phyloP scores from a whole-genome alignment of 2,329 filamentous ascomycete species.

The Venturia asperata region DNA sequence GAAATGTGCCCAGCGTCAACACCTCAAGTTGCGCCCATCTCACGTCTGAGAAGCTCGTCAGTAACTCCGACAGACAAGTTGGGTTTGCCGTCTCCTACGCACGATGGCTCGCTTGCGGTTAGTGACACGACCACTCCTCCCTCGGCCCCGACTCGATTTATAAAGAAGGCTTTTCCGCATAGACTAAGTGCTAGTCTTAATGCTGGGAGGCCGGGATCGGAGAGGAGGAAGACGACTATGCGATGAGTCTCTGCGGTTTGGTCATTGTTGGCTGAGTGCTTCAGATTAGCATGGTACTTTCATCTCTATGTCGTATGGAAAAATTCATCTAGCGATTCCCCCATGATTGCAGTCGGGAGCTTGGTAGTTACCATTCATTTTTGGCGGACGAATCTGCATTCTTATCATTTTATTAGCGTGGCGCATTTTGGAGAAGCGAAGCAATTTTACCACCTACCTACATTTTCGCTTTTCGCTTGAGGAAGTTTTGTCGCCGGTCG shows the following conservation, averaged over 20 bases:
- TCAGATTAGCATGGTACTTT: background rate
- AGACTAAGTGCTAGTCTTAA: background rate
- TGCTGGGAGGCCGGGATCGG: background rate
- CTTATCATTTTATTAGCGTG: constrained; percentile 2
- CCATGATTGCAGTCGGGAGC: background rate
- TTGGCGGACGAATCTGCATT: background rate
- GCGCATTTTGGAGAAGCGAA: background rate
- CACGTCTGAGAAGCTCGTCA: constrained; percentile 5
- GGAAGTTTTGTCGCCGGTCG: background rate
- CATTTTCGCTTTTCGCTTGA: too few species aligned
- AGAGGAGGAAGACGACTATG: background rate
- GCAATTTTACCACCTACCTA: background rate
- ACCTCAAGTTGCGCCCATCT: constrained; percentile 1
- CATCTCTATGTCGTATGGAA: background rate
- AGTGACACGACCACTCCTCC: background rate
- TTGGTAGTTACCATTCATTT: background rate
- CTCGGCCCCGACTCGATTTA: background rate
- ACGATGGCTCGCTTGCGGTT: background rate
- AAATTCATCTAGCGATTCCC: background rate
- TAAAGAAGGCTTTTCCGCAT: constrained; percentile 2
- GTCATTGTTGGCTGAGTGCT: background rate
- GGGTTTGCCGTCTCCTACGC: background rate
- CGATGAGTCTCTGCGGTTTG: background rate
- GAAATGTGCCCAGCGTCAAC: constrained; percentile 15
- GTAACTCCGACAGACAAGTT: constrained; percentile 8